A percentile compares a stretch with the other conserved stretches of the same genome.
These are phyloP conservation scores for Penicillium canescens DNA, from an alignment of 495 filamentous ascomycete species.

Conservation along the genomic window DNA sequence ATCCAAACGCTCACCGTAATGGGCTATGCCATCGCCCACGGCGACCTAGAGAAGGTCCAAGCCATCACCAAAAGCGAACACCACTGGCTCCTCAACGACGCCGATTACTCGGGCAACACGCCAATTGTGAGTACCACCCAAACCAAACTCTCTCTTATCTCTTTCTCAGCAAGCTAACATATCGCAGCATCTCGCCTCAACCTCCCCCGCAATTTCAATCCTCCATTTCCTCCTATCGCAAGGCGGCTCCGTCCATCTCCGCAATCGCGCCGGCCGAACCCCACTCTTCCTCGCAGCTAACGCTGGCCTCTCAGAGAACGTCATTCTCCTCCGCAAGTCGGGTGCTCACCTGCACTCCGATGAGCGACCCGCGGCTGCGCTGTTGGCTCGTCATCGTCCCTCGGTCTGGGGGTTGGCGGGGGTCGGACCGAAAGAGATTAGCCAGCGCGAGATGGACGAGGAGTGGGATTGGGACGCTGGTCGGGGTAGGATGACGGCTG, in stretches of 20 bases:
- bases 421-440: slow-evolving; percentile 38
- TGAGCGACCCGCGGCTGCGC: slow-evolving; percentile 53
- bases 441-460: slow-evolving; percentile 36
- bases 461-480: slow-evolving; percentile 8
- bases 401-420: slow-evolving; percentile 49
- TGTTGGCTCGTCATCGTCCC: slow-evolving; percentile 45
- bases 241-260: slow-evolving; percentile 83
- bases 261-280: slow-evolving; percentile 79
- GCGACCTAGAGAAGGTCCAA: slow-evolving; percentile 62
- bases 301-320: slow-evolving; percentile 60
- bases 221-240: slow-evolving; percentile 70
- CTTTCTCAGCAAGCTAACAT: neutral
- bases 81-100: slow-evolving; percentile 69
- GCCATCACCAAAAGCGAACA: slow-evolving; percentile 66
- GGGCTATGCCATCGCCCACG: slow-evolving; percentile 77
- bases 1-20: slow-evolving; percentile 65
- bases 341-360: slow-evolving; percentile 71
- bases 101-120: slow-evolving; percentile 91
- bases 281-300: slow-evolving; percentile 77
- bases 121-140: slow-evolving; percentile 56
- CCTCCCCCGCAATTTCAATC: slow-evolving; percentile 58
- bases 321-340: slow-evolving; percentile 63
- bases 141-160: slow-evolving; percentile 1
- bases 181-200: slow-evolving; percentile 63
- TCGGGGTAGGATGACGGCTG: slow-evolving; percentile 29